Conservation (phyloP, 1,139 yeast genomes). For the Kodamaea suecica region DNA sequence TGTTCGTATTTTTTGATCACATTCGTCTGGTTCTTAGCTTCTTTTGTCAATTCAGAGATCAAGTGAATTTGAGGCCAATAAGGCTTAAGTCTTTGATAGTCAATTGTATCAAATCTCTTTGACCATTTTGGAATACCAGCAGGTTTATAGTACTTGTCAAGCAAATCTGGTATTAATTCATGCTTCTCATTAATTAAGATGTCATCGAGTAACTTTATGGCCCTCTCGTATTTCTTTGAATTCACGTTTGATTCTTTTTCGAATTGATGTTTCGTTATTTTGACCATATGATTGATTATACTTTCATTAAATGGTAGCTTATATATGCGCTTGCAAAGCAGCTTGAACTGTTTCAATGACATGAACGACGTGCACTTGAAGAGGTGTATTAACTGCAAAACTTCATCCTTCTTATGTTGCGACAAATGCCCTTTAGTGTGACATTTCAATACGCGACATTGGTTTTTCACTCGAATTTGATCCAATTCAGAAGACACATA, state of each 20-base stretch:
- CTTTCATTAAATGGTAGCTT: slow-evolving; percentile 27
- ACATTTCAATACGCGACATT: no score
- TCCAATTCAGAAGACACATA: not conserved
- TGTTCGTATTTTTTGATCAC: slow-evolving; percentile 13
- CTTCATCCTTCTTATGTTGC: no score
- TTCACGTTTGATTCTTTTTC: slow-evolving; percentile 11
- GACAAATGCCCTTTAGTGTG: no score
- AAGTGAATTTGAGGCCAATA: slow-evolving; percentile 40
- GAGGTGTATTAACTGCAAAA: no score
- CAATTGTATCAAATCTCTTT: slow-evolving; percentile 19
- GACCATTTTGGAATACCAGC: slow-evolving; percentile 20
- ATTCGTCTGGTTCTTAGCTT: slow-evolving; percentile 4
- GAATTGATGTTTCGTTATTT: slow-evolving; percentile 4
- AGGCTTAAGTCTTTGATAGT: slow-evolving; percentile 21
- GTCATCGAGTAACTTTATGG: slow-evolving; percentile 20
- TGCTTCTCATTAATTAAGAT: slow-evolving; percentile 30
- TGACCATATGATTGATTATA: slow-evolving; percentile 4
- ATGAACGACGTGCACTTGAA: no score
- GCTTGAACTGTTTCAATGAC: slow-evolving; percentile 14
- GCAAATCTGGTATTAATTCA: slow-evolving; percentile 20
- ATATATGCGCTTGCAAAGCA: slow-evolving; percentile 20
- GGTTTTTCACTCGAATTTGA: not conserved
- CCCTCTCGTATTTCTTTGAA: slow-evolving; percentile 12
- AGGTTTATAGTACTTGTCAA: slow-evolving; percentile 30
- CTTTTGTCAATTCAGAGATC: slow-evolving; percentile 28